A percentile compares a stretch with the other conserved stretches of the same genome.
Conservation (phyloP, 2,329 filamentous ascomycete species). For the Beauveria australis region DNA sequence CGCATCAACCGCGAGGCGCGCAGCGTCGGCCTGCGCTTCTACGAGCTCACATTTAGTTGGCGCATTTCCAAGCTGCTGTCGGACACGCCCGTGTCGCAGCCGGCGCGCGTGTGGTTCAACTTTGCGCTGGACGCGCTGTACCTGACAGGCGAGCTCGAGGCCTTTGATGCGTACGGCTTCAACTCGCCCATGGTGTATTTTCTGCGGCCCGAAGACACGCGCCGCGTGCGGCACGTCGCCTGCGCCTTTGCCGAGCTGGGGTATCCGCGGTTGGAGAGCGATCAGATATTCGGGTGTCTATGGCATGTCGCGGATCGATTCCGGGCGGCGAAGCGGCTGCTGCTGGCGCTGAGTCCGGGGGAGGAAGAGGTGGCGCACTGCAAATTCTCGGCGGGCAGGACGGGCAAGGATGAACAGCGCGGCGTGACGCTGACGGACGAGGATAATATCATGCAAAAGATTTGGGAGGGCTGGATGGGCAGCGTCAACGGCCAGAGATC, state of each 20-base stretch:
- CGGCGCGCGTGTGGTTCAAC: constrained; percentile 39
- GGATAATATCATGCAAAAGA: constrained; percentile 37
- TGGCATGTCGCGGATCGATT: constrained; percentile 42
- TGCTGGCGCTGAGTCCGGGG: constrained; percentile 32
- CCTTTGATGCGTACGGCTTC: constrained; percentile 37
- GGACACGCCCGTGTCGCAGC: constrained; percentile 25
- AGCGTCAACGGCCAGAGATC: constrained; percentile 22
- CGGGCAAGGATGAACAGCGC: constrained; percentile 5
- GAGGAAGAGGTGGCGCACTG: constrained; percentile 24
- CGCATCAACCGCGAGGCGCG: constrained; percentile 36
- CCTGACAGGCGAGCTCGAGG: constrained; percentile 40
- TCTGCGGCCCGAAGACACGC: constrained; percentile 32
- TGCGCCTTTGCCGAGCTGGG: constrained; percentile 36
- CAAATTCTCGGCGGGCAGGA: background rate
- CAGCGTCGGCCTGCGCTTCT: constrained; percentile 32
- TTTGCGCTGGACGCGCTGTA: constrained; percentile 38
- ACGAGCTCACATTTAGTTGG: constrained; percentile 40
- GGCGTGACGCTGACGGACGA: constrained; percentile 16
- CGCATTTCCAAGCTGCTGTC: constrained; percentile 33
- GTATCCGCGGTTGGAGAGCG: constrained; percentile 32
- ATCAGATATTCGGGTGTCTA: constrained; percentile 38
- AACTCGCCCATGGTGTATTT: constrained; percentile 42
- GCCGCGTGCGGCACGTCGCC: constrained; percentile 35
- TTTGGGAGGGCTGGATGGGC: constrained; percentile 39
- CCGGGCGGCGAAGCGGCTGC: constrained; percentile 24